A percentile compares a stretch with the other conserved stretches of the same genome.
Conservation (phyloP, 179 eudicot genomes). For the Silene vulgaris region DNA sequence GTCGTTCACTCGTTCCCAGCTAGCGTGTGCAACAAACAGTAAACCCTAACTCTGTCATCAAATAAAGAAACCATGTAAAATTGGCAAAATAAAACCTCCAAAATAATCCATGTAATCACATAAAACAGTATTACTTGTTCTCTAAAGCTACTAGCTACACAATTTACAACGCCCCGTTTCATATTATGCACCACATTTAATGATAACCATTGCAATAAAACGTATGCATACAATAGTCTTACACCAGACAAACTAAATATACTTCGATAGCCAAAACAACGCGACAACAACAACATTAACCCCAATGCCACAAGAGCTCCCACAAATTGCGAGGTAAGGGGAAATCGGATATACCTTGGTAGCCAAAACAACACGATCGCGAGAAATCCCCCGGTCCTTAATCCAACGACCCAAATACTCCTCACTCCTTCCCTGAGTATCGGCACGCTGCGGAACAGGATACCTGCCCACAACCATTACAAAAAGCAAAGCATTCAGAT, state of each 20-base stretch:
- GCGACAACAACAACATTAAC: too few relatives aligned
- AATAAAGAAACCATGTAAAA: not conserved
- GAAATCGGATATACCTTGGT: conserved; percentile 48
- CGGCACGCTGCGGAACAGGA: conserved; percentile 83
- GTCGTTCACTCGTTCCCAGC: not conserved
- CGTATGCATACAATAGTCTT: not conserved
- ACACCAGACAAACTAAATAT: too few relatives aligned
- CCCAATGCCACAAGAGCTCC: not conserved
- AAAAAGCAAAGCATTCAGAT: not conserved
- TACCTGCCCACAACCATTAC: conserved; percentile 42
- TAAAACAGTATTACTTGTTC: not conserved
- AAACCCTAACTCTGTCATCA: not conserved
- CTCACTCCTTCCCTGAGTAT: conserved; percentile 87
- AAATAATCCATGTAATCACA: not conserved
- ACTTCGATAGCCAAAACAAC: too few relatives aligned
- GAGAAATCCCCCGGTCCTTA: conserved; percentile 46
- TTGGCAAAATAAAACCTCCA: not conserved
- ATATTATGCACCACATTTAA: too few relatives aligned
- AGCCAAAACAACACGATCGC: conserved; percentile 65
- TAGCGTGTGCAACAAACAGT: not conserved
- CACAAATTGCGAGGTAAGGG: too few relatives aligned
- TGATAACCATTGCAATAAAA: too few relatives aligned
- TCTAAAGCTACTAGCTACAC: not conserved
- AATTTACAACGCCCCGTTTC: not conserved
- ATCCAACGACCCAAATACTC: conserved; percentile 84